Percentiles rank a stretch among this genome's conserved stretches.
These are phyloP conservation scores for Fusarium setosum DNA, from an alignment of 2,329 filamentous ascomycete species.

Conservation along the genomic window DNA sequence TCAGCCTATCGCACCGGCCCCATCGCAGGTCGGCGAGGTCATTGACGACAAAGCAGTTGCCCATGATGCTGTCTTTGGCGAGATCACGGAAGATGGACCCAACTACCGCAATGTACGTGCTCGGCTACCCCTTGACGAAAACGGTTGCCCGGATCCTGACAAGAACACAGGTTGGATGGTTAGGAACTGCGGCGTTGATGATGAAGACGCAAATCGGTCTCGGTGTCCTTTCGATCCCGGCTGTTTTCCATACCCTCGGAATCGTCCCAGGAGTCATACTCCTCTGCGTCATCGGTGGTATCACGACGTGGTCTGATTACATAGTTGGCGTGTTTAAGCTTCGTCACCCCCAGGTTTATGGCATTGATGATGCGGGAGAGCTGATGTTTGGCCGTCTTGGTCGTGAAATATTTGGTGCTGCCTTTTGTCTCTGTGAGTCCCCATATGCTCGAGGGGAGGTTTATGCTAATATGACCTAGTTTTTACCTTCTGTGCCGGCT, in stretches of 20 bases:
- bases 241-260: neutral
- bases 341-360: neutral
- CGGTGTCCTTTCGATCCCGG: neutral
- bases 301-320: neutral
- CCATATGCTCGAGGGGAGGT: neutral
- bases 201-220: neutral
- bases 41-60: neutral
- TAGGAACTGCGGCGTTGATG: neutral
- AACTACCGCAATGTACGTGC: neutral
- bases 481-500: neutral
- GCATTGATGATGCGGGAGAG: neutral
- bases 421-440: neutral
- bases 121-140: neutral
- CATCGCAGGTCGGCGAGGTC: neutral
- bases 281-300: neutral
- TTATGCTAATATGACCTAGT: neutral
- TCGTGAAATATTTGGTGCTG: neutral
- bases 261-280: neutral
- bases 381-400: neutral
- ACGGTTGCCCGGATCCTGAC: neutral
- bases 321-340: neutral
- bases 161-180: neutral
- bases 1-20: neutral
- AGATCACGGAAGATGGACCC: neutral
- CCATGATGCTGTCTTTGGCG: neutral